These are phyloP conservation scores for Sporodiniella umbellata DNA, from an alignment of 371 early-diverging fungal genomes.

Conservation along the genomic window DNA sequence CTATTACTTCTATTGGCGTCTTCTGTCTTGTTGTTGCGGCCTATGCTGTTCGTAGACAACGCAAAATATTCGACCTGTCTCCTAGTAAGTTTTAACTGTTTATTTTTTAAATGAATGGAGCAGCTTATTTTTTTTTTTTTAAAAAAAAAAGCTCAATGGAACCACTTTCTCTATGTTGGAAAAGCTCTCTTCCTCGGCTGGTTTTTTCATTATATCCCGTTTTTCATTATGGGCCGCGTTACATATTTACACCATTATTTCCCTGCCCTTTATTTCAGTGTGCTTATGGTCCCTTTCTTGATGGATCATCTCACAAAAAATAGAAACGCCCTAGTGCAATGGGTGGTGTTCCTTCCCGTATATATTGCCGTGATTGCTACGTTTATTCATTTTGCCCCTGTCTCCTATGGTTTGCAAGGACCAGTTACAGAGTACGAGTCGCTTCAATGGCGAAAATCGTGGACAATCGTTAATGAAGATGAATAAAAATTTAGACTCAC, in stretches of 20 bases:
- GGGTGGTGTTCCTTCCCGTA: slow-evolving; percentile 42
- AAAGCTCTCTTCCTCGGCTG: slow-evolving; percentile 86
- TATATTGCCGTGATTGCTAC: slow-evolving; percentile 46
- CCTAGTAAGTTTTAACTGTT: slow-evolving; percentile 23
- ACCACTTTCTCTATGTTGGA: slow-evolving; percentile 67
- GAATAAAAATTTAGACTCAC: too few species aligned
- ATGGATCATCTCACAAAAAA: slow-evolving; percentile 65
- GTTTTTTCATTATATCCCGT: slow-evolving; percentile 96
- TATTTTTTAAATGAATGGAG: background rate
- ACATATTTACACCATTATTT: slow-evolving; percentile 98
- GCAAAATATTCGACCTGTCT: slow-evolving; percentile 65
- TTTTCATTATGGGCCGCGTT: slow-evolving; percentile 97
- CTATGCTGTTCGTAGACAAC: slow-evolving; percentile 68
- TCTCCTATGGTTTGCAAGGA: slow-evolving; percentile 86
- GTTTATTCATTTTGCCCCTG: slow-evolving; percentile 78
- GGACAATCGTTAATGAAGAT: slow-evolving; percentile 51
- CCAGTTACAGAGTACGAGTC: slow-evolving; percentile 56
- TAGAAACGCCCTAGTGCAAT: slow-evolving; percentile 19
- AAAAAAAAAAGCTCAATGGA: slow-evolving; percentile 78
- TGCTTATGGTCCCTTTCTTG: slow-evolving; percentile 70
- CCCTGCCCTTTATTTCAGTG: slow-evolving; percentile 95
- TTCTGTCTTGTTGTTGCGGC: slow-evolving; percentile 41
- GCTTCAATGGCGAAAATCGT: slow-evolving; percentile 51
- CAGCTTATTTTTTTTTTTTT: slow-evolving; percentile 2
- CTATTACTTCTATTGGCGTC: slow-evolving; percentile 63